A percentile compares a stretch with the other conserved stretches of the same genome.
Conservation (phyloP, 2,329 filamentous ascomycete genomes). For the Microascus cirrosus region DNA sequence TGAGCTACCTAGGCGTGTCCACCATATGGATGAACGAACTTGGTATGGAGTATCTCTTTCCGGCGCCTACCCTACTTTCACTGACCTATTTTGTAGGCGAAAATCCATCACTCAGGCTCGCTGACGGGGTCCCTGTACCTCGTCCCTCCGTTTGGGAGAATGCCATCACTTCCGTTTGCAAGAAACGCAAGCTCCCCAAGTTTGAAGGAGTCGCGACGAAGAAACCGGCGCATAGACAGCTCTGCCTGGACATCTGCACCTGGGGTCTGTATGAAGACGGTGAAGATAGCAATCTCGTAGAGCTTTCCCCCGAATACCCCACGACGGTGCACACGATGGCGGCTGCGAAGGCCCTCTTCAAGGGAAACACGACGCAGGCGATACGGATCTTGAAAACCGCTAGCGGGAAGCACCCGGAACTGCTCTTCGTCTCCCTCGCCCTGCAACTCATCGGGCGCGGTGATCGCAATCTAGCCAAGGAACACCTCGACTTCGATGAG, state of each 20-base stretch:
- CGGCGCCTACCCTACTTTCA: not conserved
- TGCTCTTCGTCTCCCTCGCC: slow-evolving; percentile 57
- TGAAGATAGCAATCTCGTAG: slow-evolving; percentile 28
- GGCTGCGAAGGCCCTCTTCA: slow-evolving; percentile 65
- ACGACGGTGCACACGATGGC: slow-evolving; percentile 58
- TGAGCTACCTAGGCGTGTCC: slow-evolving; percentile 65
- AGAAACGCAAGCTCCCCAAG: slow-evolving; percentile 46
- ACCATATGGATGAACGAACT: slow-evolving; percentile 62
- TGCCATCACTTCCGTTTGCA: slow-evolving; percentile 52
- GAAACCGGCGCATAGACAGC: slow-evolving; percentile 58
- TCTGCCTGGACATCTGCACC: slow-evolving; percentile 64
- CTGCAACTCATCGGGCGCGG: slow-evolving; percentile 50
- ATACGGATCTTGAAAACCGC: slow-evolving; percentile 59
- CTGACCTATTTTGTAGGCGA: slow-evolving; percentile 23
- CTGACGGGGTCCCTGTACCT: slow-evolving; percentile 29
- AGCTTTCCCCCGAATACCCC: slow-evolving; percentile 32
- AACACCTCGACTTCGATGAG: slow-evolving; percentile 47
- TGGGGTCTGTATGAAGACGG: slow-evolving; percentile 45
- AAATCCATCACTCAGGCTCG: slow-evolving; percentile 34
- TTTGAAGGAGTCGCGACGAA: slow-evolving; percentile 54
- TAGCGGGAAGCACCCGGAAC: slow-evolving; percentile 49
- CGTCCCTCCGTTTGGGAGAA: slow-evolving; percentile 47
- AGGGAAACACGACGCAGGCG: slow-evolving; percentile 56
- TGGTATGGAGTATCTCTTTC: slow-evolving; percentile 27
- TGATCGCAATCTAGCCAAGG: slow-evolving; percentile 28